phyloP scores from a whole-genome alignment of 2,329 filamentous ascomycete genomes.

The Penicillium sp. region DNA sequence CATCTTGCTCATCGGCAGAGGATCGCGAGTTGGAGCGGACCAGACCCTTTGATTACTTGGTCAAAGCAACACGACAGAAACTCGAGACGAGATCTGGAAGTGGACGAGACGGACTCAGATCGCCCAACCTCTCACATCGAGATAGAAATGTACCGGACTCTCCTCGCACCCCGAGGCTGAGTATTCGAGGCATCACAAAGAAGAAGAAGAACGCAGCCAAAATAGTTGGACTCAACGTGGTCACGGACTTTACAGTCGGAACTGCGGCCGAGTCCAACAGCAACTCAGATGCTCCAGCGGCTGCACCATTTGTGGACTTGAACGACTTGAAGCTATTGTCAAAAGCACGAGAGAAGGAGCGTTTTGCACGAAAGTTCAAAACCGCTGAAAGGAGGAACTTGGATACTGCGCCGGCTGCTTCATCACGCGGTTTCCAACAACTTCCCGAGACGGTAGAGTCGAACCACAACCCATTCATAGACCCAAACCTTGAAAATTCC shows the following conservation, averaged over 20 bases:
- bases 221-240: slow-evolving; percentile 41
- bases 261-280: slow-evolving; percentile 10
- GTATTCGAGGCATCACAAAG: slow-evolving; percentile 17
- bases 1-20: slow-evolving; percentile 33
- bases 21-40: slow-evolving; percentile 26
- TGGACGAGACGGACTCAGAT: slow-evolving; percentile 5
- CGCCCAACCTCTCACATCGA: slow-evolving; percentile 3
- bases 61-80: slow-evolving; percentile 23
- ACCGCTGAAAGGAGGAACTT: slow-evolving; percentile 4
- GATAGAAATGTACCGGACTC: slow-evolving; percentile 4
- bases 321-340: slow-evolving; percentile 38
- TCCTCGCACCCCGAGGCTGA: slow-evolving; percentile 5
- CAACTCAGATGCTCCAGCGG: slow-evolving; percentile 2
- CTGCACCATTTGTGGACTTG: slow-evolving; percentile 33
- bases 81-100: slow-evolving; percentile 6
- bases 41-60: slow-evolving; percentile 31
- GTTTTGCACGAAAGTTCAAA: slow-evolving; percentile 24
- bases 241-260: slow-evolving; percentile 38
- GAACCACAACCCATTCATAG: slow-evolving; percentile 16
- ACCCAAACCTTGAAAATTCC: slow-evolving; percentile 12
- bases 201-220: slow-evolving; percentile 25
- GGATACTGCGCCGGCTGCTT: neutral
- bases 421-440: slow-evolving; percentile 23
- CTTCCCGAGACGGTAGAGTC: slow-evolving; percentile 15
- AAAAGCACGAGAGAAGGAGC: slow-evolving; percentile 31